These are phyloP conservation scores for Cyamopsis tetragonoloba DNA, from an alignment of 306 rosid genomes.

Conservation along the genomic window DNA sequence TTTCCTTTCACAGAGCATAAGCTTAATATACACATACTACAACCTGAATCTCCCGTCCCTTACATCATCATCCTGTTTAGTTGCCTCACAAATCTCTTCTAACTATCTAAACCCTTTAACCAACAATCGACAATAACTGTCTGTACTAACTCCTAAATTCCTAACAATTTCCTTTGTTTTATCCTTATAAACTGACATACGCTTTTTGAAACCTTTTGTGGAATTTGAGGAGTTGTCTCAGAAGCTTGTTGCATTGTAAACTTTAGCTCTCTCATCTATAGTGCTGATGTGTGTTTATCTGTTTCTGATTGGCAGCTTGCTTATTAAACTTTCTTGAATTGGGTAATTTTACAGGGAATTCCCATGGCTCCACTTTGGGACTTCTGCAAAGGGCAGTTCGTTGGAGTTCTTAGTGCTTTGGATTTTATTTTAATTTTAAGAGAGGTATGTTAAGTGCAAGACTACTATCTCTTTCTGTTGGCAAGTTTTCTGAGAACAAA, in stretches of 20 bases:
- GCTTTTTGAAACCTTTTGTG: slow-evolving; percentile 18
- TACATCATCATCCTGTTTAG: too few relatives aligned
- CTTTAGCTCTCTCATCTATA: not conserved
- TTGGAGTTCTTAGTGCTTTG: slow-evolving; percentile 87
- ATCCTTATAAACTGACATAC: not conserved
- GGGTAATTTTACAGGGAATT: slow-evolving; percentile 62
- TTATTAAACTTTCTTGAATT: slow-evolving; percentile 24
- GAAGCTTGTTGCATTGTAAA: not conserved
- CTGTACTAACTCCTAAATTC: too few relatives aligned
- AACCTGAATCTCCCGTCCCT: too few relatives aligned
- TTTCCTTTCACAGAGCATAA: too few relatives aligned
- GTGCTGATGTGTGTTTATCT: not conserved
- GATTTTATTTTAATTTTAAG: slow-evolving; percentile 93
- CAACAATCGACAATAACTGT: too few relatives aligned
- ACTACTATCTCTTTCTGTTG: slow-evolving; percentile 18
- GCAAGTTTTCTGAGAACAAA: slow-evolving; percentile 26
- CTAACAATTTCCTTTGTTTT: slow-evolving; percentile 20
- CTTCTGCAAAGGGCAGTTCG: slow-evolving; percentile 78
- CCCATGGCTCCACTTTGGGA: slow-evolving; percentile 98
- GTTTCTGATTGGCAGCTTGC: slow-evolving; percentile 27
- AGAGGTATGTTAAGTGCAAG: slow-evolving; percentile 62
- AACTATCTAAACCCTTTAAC: too few relatives aligned
- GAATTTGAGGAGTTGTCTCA: not conserved
- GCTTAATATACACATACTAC: too few relatives aligned
- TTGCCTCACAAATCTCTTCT: too few relatives aligned